phyloP scores from a whole-genome alignment of 768 basidiomycete genomes.

The Naganishia onofrii region DNA sequence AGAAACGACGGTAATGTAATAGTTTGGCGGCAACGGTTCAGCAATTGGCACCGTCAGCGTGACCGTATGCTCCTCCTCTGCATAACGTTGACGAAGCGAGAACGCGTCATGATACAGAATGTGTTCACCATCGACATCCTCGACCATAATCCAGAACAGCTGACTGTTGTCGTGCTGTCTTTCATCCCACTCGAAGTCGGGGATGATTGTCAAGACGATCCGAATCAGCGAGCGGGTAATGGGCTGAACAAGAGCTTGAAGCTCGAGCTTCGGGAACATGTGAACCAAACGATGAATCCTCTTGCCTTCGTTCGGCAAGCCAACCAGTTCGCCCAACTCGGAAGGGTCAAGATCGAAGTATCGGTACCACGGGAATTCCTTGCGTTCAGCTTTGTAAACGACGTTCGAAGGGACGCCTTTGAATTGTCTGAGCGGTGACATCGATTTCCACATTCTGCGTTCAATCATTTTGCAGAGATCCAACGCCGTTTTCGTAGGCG shows the following conservation, averaged over 20 bases:
- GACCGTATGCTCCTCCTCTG: conserved; percentile 88
- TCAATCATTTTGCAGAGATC: conserved; percentile 95
- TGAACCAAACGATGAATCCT: conserved; percentile 91
- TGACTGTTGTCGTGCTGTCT: conserved; percentile 85
- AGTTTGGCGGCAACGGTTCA: conserved; percentile 96
- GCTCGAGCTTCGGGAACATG: conserved; percentile 90
- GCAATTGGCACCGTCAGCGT: conserved; percentile 94
- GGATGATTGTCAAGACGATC: conserved; percentile 87
- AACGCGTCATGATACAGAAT: conserved; percentile 94
- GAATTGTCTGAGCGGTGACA: conserved; percentile 96
- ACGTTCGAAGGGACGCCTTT: conserved; percentile 82
- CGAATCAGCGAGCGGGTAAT: conserved; percentile 89
- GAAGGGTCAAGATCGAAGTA: conserved; percentile 84
- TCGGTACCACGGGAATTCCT: conserved; percentile 98
- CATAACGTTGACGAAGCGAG: conserved; percentile 84
- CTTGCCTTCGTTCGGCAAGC: conserved; percentile 86
- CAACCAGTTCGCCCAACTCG: conserved; percentile 92
- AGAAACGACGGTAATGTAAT: conserved; percentile 91
- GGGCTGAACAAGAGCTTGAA: conserved; percentile 94
- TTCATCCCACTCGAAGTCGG: conserved; percentile 99
- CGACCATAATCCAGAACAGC: conserved; percentile 88
- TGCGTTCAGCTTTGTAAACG: conserved; percentile 82
- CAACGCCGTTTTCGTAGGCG: conserved; percentile 83
- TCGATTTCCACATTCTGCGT: conserved; percentile 81
- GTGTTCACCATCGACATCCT: conserved; percentile 95